Evolutionary conservation across 306 rosid genomes (phyloP).

Genomic region (Quercus rubra): DNA sequence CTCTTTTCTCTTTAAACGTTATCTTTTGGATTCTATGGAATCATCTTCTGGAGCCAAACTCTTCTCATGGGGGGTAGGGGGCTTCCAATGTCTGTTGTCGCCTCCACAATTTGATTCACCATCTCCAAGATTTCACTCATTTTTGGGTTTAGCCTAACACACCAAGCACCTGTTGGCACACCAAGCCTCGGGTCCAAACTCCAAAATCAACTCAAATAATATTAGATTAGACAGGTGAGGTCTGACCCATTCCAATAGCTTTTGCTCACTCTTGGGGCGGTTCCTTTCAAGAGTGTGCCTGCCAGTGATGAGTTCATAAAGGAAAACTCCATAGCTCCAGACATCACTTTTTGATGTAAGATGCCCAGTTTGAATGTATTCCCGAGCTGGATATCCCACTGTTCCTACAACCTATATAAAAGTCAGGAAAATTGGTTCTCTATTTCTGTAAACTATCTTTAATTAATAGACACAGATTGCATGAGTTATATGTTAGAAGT

Average conservation of each 20-base stretch:
- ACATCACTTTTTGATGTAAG: conserved; percentile 52
- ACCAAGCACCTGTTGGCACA: conserved; percentile 54
- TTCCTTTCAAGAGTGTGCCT: conserved; percentile 53
- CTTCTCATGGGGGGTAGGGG: conserved; percentile 17
- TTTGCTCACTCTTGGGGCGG: conserved; percentile 52
- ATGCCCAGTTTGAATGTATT: conserved; percentile 54
- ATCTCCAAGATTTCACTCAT: conserved; percentile 54
- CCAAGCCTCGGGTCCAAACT: conserved; percentile 46
- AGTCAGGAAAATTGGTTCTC: neutral
- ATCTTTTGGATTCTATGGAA: conserved; percentile 31
- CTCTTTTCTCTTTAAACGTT: conserved; percentile 30
- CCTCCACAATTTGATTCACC: conserved; percentile 31
- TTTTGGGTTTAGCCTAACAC: conserved; percentile 39
- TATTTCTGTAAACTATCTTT: neutral
- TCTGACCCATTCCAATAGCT: conserved; percentile 51
- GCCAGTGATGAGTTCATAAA: conserved; percentile 60
- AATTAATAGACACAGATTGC: neutral
- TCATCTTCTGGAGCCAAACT: conserved; percentile 15
- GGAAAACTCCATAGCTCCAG: conserved; percentile 60
- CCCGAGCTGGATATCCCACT: conserved; percentile 58
- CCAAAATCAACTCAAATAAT: conserved; percentile 32
- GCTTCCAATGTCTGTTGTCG: conserved; percentile 20
- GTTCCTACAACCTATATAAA: conserved; percentile 55
- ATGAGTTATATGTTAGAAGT: neutral
- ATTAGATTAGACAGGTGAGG: conserved; percentile 36